Conservation (phyloP, 768 basidiomycete species). For the Tulasnella sp. region DNA sequence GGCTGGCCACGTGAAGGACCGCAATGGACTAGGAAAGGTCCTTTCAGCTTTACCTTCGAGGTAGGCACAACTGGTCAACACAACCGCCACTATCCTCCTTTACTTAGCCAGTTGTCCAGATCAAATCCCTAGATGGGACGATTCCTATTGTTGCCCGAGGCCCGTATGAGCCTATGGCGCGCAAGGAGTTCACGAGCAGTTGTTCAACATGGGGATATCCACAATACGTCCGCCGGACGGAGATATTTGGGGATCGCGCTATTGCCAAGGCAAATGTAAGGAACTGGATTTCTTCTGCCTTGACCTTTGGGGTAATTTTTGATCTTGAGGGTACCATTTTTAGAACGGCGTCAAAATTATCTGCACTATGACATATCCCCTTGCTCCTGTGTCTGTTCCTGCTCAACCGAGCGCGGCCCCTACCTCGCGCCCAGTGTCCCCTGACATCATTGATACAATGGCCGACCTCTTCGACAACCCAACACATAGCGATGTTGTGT, state of each 20-base stretch:
- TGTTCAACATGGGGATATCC: conserved; percentile 15
- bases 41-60: conserved; percentile 17
- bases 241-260: conserved; percentile 12
- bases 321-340: not conserved
- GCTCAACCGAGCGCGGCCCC: not conserved
- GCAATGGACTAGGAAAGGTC: conserved; percentile 9
- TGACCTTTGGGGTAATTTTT: not conserved
- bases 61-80: not conserved
- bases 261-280: conserved; percentile 14
- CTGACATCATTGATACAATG: conserved; percentile 7
- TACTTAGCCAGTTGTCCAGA: not conserved
- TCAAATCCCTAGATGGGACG: conserved; percentile 15
- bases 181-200: conserved; percentile 12
- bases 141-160: conserved; percentile 15
- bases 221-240: conserved; percentile 14
- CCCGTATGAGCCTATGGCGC: conserved; percentile 12
- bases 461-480: conserved; percentile 15
- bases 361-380: conserved; percentile 16
- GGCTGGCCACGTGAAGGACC: conserved; percentile 16
- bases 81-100: not conserved
- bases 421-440: conserved; percentile 1
- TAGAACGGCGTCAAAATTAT: conserved; percentile 16
- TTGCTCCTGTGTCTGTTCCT: not conserved
- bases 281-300: not conserved
- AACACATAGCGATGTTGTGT: conserved; percentile 12